Evolutionary conservation across 2,329 filamentous ascomycete genomes (phyloP).

Genomic region (Calonectria montana): DNA sequence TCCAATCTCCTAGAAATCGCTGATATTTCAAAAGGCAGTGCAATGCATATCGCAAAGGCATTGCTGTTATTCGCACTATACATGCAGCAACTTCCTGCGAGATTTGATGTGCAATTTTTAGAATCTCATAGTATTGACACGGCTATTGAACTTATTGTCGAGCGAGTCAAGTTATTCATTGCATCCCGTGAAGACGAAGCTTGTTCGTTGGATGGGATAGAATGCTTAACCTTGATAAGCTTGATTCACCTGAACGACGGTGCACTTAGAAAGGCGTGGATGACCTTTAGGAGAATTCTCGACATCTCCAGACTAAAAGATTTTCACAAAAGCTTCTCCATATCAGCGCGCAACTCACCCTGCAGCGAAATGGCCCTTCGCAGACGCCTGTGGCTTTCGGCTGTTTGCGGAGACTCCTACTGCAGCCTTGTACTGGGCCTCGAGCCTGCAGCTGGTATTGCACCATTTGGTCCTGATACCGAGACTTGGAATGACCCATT

Average conservation of each 20-base stretch:
- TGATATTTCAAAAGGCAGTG: constrained; percentile 20
- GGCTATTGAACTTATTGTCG: constrained; percentile 13
- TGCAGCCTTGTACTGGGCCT: constrained; percentile 28
- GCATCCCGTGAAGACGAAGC: constrained; percentile 19
- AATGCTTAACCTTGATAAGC: constrained; percentile 23
- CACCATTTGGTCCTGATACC: constrained; percentile 20
- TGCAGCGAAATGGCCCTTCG: constrained; percentile 2
- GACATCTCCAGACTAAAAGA: constrained; percentile 21
- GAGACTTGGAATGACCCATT: constrained; percentile 20
- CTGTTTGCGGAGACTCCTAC: constrained; percentile 25
- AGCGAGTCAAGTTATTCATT: constrained; percentile 19
- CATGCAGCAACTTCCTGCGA: constrained; percentile 25
- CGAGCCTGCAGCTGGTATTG: constrained; percentile 19
- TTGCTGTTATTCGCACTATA: constrained; percentile 23
- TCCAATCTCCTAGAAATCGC: constrained; percentile 14
- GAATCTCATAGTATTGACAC: constrained; percentile 15
- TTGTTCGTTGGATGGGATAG: constrained; percentile 20
- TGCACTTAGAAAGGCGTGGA: constrained; percentile 21
- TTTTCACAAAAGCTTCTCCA: constrained; percentile 25
- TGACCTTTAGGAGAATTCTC: constrained; percentile 22
- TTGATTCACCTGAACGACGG: constrained; percentile 24
- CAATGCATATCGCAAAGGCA: constrained; percentile 25
- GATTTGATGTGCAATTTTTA: constrained; percentile 14
- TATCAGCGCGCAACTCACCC: constrained; percentile 10
- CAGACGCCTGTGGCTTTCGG: constrained; percentile 26